A percentile compares a stretch with the other conserved stretches of the same genome.
Conservation (phyloP, 2,329 filamentous ascomycete genomes). For the Fusarium pininemorale region DNA sequence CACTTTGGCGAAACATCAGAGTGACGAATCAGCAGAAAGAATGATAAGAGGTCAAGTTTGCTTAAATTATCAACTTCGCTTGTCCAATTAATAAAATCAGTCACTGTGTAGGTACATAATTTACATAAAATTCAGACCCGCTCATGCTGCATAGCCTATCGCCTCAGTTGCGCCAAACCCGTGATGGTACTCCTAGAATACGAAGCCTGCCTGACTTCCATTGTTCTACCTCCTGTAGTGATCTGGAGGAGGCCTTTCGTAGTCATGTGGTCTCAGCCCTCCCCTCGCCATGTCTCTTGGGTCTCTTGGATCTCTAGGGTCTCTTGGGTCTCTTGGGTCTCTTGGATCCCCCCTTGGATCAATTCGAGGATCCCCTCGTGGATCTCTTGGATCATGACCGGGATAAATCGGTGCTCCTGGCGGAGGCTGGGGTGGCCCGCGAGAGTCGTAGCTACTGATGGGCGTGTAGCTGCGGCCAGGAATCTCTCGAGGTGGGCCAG, state of each 20-base stretch:
- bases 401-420: conserved; percentile 47
- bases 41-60: neutral
- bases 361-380: conserved; percentile 40
- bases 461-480: conserved; percentile 59
- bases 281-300: conserved; percentile 51
- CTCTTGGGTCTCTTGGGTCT: conserved; percentile 42
- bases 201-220: neutral
- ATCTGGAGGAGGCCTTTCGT: conserved; percentile 56
- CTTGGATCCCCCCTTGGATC: conserved; percentile 43
- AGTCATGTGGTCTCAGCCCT: conserved; percentile 57
- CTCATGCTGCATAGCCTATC: neutral
- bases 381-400: conserved; percentile 42
- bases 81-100: neutral
- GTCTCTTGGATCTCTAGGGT: conserved; percentile 23
- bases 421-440: conserved; percentile 49
- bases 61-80: neutral
- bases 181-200: neutral
- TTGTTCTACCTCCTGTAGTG: conserved; percentile 53
- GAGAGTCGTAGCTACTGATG: conserved; percentile 51
- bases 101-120: neutral
- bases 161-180: conserved; percentile 3
- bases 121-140: neutral
- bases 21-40: neutral
- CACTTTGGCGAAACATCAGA: neutral
- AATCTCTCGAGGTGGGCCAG: conserved; percentile 53